Conservation (phyloP, 257 asterid species). For the Ilex aquifolium region DNA sequence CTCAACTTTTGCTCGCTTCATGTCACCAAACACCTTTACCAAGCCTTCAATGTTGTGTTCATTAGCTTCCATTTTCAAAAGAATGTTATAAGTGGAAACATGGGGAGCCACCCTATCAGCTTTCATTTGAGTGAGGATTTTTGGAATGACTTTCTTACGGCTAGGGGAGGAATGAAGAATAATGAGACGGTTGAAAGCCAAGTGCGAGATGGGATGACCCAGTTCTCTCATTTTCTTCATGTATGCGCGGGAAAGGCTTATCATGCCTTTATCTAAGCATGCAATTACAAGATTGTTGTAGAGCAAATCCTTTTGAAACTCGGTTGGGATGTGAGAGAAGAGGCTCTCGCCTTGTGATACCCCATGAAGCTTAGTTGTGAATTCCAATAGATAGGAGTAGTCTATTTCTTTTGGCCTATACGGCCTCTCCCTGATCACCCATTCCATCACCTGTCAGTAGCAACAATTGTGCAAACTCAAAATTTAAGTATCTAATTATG, state of each 20-base stretch:
- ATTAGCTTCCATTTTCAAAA: slow-evolving; percentile 68
- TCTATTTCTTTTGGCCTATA: slow-evolving; percentile 72
- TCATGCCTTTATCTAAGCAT: slow-evolving; percentile 73
- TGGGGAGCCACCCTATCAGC: slow-evolving; percentile 73
- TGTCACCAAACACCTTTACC: slow-evolving; percentile 54
- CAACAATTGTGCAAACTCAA: neutral
- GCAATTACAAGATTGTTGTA: slow-evolving; percentile 84
- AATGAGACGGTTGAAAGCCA: slow-evolving; percentile 81
- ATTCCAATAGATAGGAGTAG: slow-evolving; percentile 73
- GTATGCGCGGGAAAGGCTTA: slow-evolving; percentile 63
- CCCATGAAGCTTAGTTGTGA: slow-evolving; percentile 84
- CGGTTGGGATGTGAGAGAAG: slow-evolving; percentile 62
- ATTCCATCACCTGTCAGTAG: slow-evolving; percentile 75
- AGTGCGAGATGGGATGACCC: slow-evolving; percentile 58
- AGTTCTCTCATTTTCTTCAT: slow-evolving; percentile 93
- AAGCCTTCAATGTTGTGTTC: slow-evolving; percentile 73
- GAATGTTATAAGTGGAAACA: slow-evolving; percentile 70
- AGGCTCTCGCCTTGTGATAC: slow-evolving; percentile 64
- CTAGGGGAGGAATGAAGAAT: slow-evolving; percentile 72
- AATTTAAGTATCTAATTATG: neutral
- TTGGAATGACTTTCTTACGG: slow-evolving; percentile 54
- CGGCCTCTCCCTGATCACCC: slow-evolving; percentile 96
- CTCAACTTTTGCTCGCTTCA: slow-evolving; percentile 47
- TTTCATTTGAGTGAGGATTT: slow-evolving; percentile 74
- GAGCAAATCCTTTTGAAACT: slow-evolving; percentile 60